These are phyloP conservation scores for Adansonia rubrostipa DNA, from an alignment of 441 rosid genomes.

Conservation along the genomic window DNA sequence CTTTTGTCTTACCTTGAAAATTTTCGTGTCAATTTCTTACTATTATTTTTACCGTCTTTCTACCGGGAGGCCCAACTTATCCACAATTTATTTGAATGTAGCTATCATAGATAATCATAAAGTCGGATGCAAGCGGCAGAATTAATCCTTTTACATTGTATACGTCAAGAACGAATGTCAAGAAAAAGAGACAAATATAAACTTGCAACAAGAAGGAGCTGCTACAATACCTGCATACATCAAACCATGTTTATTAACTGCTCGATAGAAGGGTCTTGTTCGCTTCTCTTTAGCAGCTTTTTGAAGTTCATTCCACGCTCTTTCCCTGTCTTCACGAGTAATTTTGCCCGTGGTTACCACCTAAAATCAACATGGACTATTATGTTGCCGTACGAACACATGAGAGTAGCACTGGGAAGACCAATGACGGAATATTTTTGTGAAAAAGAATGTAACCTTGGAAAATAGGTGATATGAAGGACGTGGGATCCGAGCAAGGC, in stretches of 20 bases:
- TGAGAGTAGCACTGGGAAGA: conserved; percentile 8
- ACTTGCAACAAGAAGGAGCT: background rate
- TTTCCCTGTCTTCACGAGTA: conserved; percentile 61
- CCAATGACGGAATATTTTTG: conserved; percentile 21
- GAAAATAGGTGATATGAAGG: conserved; percentile 88
- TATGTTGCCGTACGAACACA: background rate
- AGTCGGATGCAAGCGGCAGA: background rate
- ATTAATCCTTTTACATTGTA: background rate
- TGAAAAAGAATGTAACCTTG: conserved; percentile 48
- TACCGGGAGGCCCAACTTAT: background rate
- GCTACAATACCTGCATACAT: conserved; percentile 87
- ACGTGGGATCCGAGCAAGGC: conserved; percentile 72
- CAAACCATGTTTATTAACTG: conserved; percentile 62
- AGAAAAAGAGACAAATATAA: background rate
- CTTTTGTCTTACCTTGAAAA: background rate
- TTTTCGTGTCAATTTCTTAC: background rate
- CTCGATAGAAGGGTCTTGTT: conserved; percentile 79
- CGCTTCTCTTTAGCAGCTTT: conserved; percentile 66
- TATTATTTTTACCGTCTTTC: background rate
- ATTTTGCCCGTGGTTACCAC: conserved; percentile 71
- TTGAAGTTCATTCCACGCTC: conserved; percentile 81
- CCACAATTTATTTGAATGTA: background rate
- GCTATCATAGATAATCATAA: background rate
- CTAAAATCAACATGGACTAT: conserved; percentile 41
- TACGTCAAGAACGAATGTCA: background rate